Base-by-base conservation (phyloP, 768 basidiomycete species). In the Aureoboletus auriporus region DNA sequence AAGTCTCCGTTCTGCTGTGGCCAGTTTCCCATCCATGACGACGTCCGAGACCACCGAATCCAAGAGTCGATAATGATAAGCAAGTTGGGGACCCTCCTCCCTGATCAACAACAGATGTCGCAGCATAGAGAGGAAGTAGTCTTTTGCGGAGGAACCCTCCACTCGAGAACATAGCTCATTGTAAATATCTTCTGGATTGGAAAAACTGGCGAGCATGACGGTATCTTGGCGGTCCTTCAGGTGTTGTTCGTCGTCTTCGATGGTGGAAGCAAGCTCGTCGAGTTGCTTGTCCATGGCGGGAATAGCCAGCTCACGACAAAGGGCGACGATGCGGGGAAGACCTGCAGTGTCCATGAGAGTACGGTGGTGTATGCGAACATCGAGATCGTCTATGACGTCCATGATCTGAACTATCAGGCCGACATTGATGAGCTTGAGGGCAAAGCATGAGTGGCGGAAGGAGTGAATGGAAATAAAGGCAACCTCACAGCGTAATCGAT, bases 81-180 rank as follows among this genome's bases (percentile, higher is more conserved):
- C 82, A 68, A 91, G 80, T 26, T 83, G 75, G 31, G 86, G 84
- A 6, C 86, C 90, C 56, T 97, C 91, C 58, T 91, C 89, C 46
- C 87, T 81, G 55, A 98, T 89, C 55, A 98, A 80, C 16, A 97
- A 75, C 48, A 99, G 67, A 68, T 97, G 93, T 62, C 93, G 92
- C 79, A 98, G 80, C 67, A 93, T 87, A n/a, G 91, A 90, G 36
- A 94, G 72, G 65, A 99, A 88, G 64, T 94, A 84, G 53, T 89
- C 84, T 56, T 78, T 75, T 6, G 93, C 93, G 50, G 80, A 82
- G 12, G 87, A 83, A 37, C 86, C 85, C 51, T 83, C 75, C n/a
- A 86, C 84, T 63, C 79, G 85, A n/a, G 80, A 70, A 53, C 79
- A 78, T 40, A 99, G 75, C 3, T 89, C 87, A 45, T 84, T 81